Evolutionary conservation across 345 rosid genomes (phyloP), one percentile per base, ranked within the genome.

Genomic region (Eucalyptus camaldulensis): DNA sequence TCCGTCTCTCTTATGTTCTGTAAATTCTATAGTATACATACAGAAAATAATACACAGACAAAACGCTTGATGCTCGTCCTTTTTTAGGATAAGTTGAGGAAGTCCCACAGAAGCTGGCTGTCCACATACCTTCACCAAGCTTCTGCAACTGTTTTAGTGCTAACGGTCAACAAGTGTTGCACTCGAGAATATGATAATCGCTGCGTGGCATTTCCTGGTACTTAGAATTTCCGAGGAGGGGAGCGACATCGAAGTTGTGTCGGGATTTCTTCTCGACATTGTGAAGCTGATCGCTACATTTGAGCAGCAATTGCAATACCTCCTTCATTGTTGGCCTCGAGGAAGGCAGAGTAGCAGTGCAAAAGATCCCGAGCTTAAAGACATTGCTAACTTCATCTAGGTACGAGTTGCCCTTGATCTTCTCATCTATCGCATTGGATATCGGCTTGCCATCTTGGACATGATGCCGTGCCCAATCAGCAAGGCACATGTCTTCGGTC

Each of bases 391-490:
- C 94, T 89, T 94, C 93, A 47, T 93, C 93, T 89, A 90, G 15
- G 85, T 90, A 88, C 43, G 88, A 44, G 1, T 90, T 40, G 54
- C 95, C 92, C 89, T 53, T 90, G 60, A 95, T 88, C 85, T 91
- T 94, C 50, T 81, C 80, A 43, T 94, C 96, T 45, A 96, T 45
- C 40, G 91, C 94, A 80, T 92, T 88, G 3, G 11, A 90, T 24
- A 93, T 86, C 5, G 89, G 91, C 7, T 85, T 91, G 37, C 91
- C 92, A 67, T 91, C 93, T 72, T 90, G 92, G n/a, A 88, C 62
- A 54, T 90, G 93, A 37, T 85, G 90, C 93, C 95, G 92, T 1
- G 96, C 96, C 98, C 98, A 96, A 86, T 93, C 93, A 37, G 96
- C 94, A 1, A 95, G 95, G 87, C 93, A 89, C 25, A 92, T 91